A percentile compares a stretch with the other conserved stretches of the same genome.
Conservation (phyloP, 345 rosid genomes). For the Conringia planisiliqua region DNA sequence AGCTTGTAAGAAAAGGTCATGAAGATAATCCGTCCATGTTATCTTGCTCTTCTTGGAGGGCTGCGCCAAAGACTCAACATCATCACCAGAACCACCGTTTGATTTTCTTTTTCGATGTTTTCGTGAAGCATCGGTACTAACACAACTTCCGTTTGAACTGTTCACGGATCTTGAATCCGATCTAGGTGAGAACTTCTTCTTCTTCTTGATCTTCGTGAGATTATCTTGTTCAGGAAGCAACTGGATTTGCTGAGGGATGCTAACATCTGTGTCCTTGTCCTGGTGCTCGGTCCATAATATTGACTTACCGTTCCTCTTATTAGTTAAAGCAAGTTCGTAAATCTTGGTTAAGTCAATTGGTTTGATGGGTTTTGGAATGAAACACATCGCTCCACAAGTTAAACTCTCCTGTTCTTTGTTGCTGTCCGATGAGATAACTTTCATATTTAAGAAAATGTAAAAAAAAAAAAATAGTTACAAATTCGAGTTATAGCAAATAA, state of each 20-base stretch:
- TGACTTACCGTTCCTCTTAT: conserved; percentile 39
- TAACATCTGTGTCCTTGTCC: conserved; percentile 8
- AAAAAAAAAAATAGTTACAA: not conserved
- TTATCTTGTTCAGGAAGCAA: conserved; percentile 13
- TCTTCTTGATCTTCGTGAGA: conserved; percentile 5
- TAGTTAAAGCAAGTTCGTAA: conserved; percentile 47
- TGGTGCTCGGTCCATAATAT: not conserved
- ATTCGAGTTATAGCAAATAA: not conserved
- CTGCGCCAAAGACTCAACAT: not conserved
- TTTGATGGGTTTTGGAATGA: conserved; percentile 57
- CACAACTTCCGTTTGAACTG: not conserved
- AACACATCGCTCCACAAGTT: conserved; percentile 55
- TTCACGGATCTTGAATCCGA: not conserved
- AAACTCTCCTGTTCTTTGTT: conserved; percentile 46
- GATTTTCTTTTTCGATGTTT: conserved; percentile 10
- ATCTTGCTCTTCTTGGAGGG: conserved; percentile 52
- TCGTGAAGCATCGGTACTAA: conserved; percentile 6
- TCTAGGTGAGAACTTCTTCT: not conserved
- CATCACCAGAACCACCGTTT: not conserved
- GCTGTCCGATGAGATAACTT: conserved; percentile 73
- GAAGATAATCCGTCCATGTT: conserved; percentile 60
- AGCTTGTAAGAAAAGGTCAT: conserved; percentile 59
- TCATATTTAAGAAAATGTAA: not conserved
- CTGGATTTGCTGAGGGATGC: conserved; percentile 11
- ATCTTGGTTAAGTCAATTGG: conserved; percentile 46